phyloP scores from a whole-genome alignment of 495 filamentous ascomycete genomes.

The Lepidopterella palustris region DNA sequence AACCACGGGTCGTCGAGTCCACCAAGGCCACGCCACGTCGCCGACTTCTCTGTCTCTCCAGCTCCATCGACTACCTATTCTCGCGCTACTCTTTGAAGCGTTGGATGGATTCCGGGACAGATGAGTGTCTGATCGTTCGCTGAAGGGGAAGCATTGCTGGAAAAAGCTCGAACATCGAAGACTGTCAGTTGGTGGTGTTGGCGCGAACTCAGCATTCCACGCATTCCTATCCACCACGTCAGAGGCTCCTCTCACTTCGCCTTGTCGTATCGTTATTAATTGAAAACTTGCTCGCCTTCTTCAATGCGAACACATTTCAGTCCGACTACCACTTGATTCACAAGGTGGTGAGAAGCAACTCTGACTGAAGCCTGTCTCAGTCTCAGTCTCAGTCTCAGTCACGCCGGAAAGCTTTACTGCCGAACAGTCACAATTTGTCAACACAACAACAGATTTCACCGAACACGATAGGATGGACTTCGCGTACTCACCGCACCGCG shows the following conservation, averaged over 20 bases:
- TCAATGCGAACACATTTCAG: conserved; percentile 9
- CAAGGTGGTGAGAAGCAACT: background rate
- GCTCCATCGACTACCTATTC: background rate
- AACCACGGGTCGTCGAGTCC: background rate
- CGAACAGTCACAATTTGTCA: conserved; percentile 3
- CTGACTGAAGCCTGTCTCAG: background rate
- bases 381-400: conserved; percentile 1
- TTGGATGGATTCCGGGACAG: background rate
- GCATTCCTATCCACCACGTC: conserved; percentile 1
- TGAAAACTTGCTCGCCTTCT: conserved; percentile 1
- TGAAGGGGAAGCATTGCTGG: background rate
- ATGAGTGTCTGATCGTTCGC: background rate
- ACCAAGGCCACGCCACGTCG: background rate
- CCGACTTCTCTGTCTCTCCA: background rate
- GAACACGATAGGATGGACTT: conserved; percentile 31
- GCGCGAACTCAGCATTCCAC: conserved; percentile 8
- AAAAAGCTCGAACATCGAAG: background rate
- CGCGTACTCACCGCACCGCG: conserved; percentile 36
- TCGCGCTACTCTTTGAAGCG: background rate
- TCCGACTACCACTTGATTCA: conserved; percentile 1
- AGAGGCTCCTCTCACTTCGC: conserved; percentile 3
- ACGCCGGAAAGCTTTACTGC: background rate
- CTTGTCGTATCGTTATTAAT: conserved; percentile 27
- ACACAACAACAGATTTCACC: conserved; percentile 3
- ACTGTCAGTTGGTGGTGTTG: background rate